Evolutionary conservation across 805 yeast species (phyloP), one percentile per base, ranked within the genome.

Genomic region (Candida nanaspora): DNA sequence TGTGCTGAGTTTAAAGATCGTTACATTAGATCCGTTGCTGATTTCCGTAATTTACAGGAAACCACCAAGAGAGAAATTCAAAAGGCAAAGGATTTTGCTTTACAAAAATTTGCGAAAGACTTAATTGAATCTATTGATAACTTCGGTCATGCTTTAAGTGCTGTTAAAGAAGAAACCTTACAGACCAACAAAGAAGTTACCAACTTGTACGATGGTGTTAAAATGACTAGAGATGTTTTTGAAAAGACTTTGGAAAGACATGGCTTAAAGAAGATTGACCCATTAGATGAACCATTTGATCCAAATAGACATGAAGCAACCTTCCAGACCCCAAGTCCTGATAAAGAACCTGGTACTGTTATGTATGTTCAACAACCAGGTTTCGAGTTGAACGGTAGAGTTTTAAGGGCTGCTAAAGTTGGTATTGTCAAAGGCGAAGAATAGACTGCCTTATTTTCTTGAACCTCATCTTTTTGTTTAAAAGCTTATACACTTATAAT

Each of bases 291-390:
- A 64, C 70, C 67, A 49, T 88, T 89, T 53, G 95, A 88, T 62
- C 96, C 97, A 46, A 86, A 89, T 65, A 72, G 70, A 53, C 97
- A 88, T 62, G 97, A 88, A 66, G 97, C 96, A 40, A 78, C 91
- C 26, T 89, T 88, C 64, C 93, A 88, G 69, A 67, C 84, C 41
- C 83, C 91, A 27, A 86, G 82, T 56, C 86, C 89, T 37, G 93
- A 78, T 52, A 86, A 86, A 64, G 91, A 85, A 64, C 86, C 96
- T 15, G 96, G 96, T 45, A 82, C 96, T 22, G 86, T 88, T 44
- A 84, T 89, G 78, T 86, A 78, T 56, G 96, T 89, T 45, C 96
- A 88, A 68, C 96, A 85, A 66, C 74, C 82, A 20, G 97, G 97
- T 33, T 88, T 81, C 68, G 79, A 82, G 44, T 72, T 87, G 56